Base-by-base conservation (phyloP, 148 eudicot genomes). In the Gaultheria prostrata region DNA sequence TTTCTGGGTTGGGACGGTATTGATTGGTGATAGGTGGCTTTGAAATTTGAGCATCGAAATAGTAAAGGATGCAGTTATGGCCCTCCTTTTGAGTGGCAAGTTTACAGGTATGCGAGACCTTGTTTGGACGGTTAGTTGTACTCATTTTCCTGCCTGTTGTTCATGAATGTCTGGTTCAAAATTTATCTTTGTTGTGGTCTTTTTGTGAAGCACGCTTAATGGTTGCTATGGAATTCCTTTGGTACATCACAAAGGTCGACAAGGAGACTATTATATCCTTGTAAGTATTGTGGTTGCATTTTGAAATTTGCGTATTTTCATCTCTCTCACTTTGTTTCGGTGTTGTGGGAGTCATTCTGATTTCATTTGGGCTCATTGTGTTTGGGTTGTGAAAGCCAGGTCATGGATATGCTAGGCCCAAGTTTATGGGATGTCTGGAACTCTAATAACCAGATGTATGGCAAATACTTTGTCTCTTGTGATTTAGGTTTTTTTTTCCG, bases 151-250 rank as follows among this genome's bases (percentile, higher is more conserved):
- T 59, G 15, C 49, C 71, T 56, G 1, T 46, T 39, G 75, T 39
- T 39, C 10, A 6, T 13, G 3, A 53, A 13, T 45, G 43, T 39
- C n/a, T 48, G 21, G 39, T 65, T 35, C 32, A 28, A 20, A 77
- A 35, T 50, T 26, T 54, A 48, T 28, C n/a, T 48, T 45, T 14
- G 61, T 61, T 33, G 56, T 74, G 59, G 13, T 77, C 26, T 81
- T 57, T 43, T 79, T 11, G 21, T 84, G 78, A 84, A 93, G 97
- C 90, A 89, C 92, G 81, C 86, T 93, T 78, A 93, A 93, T 87
- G 97, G 92, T 81, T 93, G 97, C 78, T 93, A 92, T 79, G 97
- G 97, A 85, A 81, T 93, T 86, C 97, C 97, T 35, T 86, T 87
- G 85, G 97, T 90, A 79, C 95, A 93, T 84, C 82, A 88, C 85